Conservation (phyloP, 306 rosid genomes). For the Phaseolus lunatus region DNA sequence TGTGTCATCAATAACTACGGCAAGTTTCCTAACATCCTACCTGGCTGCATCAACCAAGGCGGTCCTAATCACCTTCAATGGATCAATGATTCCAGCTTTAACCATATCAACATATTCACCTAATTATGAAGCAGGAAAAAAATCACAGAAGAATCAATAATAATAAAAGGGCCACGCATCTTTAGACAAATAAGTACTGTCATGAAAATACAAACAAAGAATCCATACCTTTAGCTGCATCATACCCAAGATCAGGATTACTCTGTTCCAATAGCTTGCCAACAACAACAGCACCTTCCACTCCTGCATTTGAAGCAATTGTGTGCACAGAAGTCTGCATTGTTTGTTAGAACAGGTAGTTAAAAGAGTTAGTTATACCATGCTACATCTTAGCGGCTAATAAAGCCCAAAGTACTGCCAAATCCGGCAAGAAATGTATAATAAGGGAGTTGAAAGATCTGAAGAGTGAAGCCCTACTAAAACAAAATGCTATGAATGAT, state of each 20-base stretch:
- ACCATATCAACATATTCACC: constrained; percentile 98
- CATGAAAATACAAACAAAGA: neutral
- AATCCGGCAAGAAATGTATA: neutral
- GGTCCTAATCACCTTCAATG: constrained; percentile 93
- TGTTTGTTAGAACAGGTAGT: neutral
- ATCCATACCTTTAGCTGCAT: constrained; percentile 94
- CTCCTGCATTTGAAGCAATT: constrained; percentile 97
- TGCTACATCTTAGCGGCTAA: neutral
- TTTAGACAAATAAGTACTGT: neutral
- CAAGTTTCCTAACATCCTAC: constrained; percentile 46
- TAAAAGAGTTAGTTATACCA: neutral
- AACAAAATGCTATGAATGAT: neutral
- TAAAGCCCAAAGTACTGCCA: neutral
- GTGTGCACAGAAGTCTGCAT: constrained; percentile 91
- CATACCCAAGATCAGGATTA: constrained; percentile 87
- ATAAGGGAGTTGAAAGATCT: neutral
- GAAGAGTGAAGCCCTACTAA: neutral
- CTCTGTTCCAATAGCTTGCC: constrained; percentile 92
- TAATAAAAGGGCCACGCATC: neutral
- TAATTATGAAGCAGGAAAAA: constrained; percentile 40
- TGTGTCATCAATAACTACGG: neutral
- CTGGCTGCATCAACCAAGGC: constrained; percentile 98
- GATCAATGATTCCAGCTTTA: constrained; percentile 90
- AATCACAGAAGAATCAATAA: constrained; percentile 7
- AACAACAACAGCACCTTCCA: constrained; percentile 97